Conservation (phyloP, 768 basidiomycete genomes). For the Suillus decipiens region DNA sequence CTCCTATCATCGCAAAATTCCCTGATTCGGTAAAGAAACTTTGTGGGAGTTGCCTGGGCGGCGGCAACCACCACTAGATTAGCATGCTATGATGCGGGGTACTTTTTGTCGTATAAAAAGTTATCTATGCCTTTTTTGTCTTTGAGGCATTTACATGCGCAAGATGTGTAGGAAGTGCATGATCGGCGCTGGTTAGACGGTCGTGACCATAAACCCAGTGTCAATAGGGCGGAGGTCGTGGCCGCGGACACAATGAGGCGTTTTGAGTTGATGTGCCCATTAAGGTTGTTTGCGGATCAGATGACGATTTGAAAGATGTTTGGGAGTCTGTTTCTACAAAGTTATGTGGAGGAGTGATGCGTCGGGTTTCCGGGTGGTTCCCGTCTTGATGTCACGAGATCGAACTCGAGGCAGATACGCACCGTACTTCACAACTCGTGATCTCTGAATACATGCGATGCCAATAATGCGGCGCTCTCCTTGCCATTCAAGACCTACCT, state of each 20-base stretch:
- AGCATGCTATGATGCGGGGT: constrained; percentile 44
- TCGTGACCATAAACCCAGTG: not conserved
- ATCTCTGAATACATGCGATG: constrained; percentile 90
- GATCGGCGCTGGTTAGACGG: constrained; percentile 12
- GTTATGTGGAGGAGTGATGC: constrained; percentile 21
- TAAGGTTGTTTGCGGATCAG: constrained; percentile 1
- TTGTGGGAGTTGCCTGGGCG: constrained; percentile 44
- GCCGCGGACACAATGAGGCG: constrained; percentile 15
- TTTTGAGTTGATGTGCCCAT: not conserved
- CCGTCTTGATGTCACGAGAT: not conserved
- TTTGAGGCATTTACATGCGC: constrained; percentile 28
- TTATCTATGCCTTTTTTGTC: constrained; percentile 50
- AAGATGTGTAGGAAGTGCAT: constrained; percentile 11
- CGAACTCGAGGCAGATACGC: not conserved
- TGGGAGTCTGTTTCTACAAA: constrained; percentile 14
- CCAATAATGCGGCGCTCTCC: constrained; percentile 58
- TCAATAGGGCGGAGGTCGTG: not conserved
- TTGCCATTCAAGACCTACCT: constrained; percentile 58
- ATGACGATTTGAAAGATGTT: constrained; percentile 16
- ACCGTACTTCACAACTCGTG: constrained; percentile 90
- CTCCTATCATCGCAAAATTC: constrained; percentile 15
- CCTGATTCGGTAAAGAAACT: constrained; percentile 56
- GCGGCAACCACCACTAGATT: constrained; percentile 47
- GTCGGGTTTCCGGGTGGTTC: constrained; percentile 54
- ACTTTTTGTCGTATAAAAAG: not conserved